Evolutionary conservation across 2,329 filamentous ascomycete species (phyloP).

Genomic region (Seiridium cupressi): DNA sequence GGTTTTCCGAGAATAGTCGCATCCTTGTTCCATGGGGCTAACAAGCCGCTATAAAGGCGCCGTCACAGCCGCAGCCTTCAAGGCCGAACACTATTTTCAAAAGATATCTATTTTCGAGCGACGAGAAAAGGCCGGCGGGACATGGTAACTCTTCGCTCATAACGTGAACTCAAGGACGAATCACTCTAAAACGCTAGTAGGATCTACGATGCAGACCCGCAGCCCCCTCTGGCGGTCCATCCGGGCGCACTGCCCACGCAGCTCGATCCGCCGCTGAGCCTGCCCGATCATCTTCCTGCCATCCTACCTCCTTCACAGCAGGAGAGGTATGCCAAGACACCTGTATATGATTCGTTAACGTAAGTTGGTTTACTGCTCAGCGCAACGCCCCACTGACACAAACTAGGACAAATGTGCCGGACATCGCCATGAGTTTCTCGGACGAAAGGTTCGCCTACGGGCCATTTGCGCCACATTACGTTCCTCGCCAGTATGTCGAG

Average conservation of each 20-base stretch:
- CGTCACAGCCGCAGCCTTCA: slow-evolving; percentile 43
- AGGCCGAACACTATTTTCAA: slow-evolving; percentile 42
- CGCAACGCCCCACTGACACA: background rate
- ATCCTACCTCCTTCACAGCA: slow-evolving; percentile 38
- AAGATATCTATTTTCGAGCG: slow-evolving; percentile 40
- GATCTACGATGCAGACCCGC: slow-evolving; percentile 49
- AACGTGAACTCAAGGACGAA: background rate
- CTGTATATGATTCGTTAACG: slow-evolving; percentile 51
- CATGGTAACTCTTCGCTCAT: slow-evolving; percentile 32
- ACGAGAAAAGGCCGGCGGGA: slow-evolving; percentile 40
- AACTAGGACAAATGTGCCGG: slow-evolving; percentile 52
- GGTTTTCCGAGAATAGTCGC: background rate
- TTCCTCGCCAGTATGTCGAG: slow-evolving; percentile 55
- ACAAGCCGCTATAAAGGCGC: slow-evolving; percentile 32
- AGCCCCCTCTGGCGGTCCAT: slow-evolving; percentile 27
- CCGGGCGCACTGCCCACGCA: slow-evolving; percentile 44
- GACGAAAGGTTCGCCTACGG: slow-evolving; percentile 52
- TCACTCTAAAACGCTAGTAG: slow-evolving; percentile 23
- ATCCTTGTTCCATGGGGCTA: background rate
- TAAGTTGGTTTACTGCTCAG: slow-evolving; percentile 22
- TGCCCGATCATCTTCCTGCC: slow-evolving; percentile 40
- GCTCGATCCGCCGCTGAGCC: slow-evolving; percentile 42
- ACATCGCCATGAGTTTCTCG: slow-evolving; percentile 56
- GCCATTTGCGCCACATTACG: slow-evolving; percentile 53
- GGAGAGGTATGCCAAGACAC: slow-evolving; percentile 45